These are phyloP conservation scores for Colletotrichum orbiculare DNA, from an alignment of 2,329 filamentous ascomycete species.

Conservation along the genomic window DNA sequence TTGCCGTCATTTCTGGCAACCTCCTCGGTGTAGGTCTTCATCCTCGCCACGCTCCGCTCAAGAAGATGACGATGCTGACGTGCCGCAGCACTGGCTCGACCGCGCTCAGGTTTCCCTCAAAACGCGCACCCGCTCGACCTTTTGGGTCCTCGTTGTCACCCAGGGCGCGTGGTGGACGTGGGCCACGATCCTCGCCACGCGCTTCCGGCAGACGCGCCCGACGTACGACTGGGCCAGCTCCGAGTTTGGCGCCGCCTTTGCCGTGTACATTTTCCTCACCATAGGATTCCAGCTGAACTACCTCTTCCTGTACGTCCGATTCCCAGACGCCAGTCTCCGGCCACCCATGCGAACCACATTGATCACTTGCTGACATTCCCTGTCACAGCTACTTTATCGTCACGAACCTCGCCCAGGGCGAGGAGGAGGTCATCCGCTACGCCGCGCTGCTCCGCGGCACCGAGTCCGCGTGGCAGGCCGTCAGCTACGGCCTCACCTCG, in stretches of 20 bases:
- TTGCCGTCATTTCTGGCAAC: slow-evolving; percentile 74
- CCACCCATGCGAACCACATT: not conserved
- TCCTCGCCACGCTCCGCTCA: slow-evolving; percentile 6
- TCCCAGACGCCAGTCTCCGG: not conserved
- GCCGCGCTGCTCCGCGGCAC: slow-evolving; percentile 75
- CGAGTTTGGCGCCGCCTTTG: slow-evolving; percentile 75
- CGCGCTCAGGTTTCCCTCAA: slow-evolving; percentile 64
- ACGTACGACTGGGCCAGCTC: slow-evolving; percentile 73
- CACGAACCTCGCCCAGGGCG: slow-evolving; percentile 69
- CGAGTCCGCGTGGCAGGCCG: slow-evolving; percentile 78
- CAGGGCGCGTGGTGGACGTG: slow-evolving; percentile 81
- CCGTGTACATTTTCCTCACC: slow-evolving; percentile 74
- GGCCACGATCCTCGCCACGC: slow-evolving; percentile 73
- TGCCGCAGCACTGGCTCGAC: slow-evolving; percentile 65
- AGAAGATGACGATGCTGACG: slow-evolving; percentile 18
- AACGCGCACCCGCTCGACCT: slow-evolving; percentile 64
- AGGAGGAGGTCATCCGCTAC: slow-evolving; percentile 75
- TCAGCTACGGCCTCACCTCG: slow-evolving; percentile 76
- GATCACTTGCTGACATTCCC: too few relatives aligned
- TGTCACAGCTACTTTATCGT: slow-evolving; percentile 73
- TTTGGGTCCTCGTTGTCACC: slow-evolving; percentile 62
- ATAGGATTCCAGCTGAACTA: slow-evolving; percentile 80
- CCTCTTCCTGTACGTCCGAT: slow-evolving; percentile 67
- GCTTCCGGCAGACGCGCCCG: slow-evolving; percentile 66
- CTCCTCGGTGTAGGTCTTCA: slow-evolving; percentile 64